Base-by-base conservation (phyloP, 805 yeast genomes). In the Phaffomyces antillensis region DNA sequence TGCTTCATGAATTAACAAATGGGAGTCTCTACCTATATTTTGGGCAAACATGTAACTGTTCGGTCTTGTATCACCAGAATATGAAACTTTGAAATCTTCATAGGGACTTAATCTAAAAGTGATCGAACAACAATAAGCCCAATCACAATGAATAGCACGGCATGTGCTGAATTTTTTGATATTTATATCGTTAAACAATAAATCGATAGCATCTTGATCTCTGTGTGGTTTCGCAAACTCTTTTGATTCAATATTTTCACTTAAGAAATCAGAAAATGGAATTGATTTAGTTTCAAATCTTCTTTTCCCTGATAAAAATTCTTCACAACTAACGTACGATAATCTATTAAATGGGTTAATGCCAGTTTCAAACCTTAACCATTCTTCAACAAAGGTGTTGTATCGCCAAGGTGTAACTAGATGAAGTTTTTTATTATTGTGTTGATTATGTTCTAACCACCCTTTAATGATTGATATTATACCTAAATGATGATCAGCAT, bases 401-500 rank as follows among this genome's bases (percentile, higher is more conserved):
- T 79, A 84, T 51, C 80, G 85, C 80, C 84, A 80, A 2, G 98
- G 98, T 0, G 81, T 72, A 2, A 89, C 71, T 25, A 91, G 58
- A 50, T 73, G 77, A 11, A 91, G 64, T 18, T 61, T 66, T 5
- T 64, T 54, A 13, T 63, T 50, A 47, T 75, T 69, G 13, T 65
- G 60, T 30, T 63, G 58, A 46, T 75, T 70, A 46, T 61, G 55
- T n/a, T 55, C 46, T 39, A 63, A 58, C 95, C 97, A 90, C 51
- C 77, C 79, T 34, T 71, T 69, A 25, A 93, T 69, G 4, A 93
- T 62, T 6, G 87, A 75, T 9, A 84, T 66, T 6, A 86, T 70
- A 0, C 99, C 99, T 36, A 93, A 66, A 62, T 91, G 97, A 61
- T 93, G 99, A 61, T 93, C 99, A 0, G 98, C 99, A 64, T 93